Evolutionary conservation across 2,329 filamentous ascomycete species (phyloP).

Genomic region (Colletotrichum brevisporum): DNA sequence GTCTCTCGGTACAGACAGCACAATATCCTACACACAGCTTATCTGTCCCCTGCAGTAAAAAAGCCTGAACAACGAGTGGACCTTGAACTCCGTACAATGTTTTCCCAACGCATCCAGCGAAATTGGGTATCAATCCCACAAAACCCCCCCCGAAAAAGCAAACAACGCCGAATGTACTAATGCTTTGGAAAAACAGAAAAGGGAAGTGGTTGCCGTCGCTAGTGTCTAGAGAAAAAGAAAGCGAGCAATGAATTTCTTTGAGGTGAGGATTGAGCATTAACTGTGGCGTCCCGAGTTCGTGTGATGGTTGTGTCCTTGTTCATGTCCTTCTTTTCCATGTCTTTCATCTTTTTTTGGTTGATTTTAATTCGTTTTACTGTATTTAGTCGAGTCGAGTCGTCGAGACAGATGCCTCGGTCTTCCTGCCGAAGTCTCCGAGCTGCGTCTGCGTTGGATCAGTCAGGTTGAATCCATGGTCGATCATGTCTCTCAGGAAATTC

Average conservation of each 20-base stretch:
- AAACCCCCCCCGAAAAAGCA: neutral
- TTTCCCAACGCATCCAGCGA: slow-evolving; percentile 24
- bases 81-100: slow-evolving; percentile 26
- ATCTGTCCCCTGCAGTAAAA: neutral
- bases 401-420: slow-evolving; percentile 26
- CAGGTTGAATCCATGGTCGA: slow-evolving; percentile 32
- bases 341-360: slow-evolving; percentile 22
- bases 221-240: slow-evolving; percentile 24
- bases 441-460: slow-evolving; percentile 29
- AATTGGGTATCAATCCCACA: slow-evolving; percentile 40
- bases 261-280: neutral
- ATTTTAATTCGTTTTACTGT: slow-evolving; percentile 7
- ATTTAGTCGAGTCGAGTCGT: slow-evolving; percentile 28
- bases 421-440: slow-evolving; percentile 24
- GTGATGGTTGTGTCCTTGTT: slow-evolving; percentile 21
- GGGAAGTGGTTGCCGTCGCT: slow-evolving; percentile 31
- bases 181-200: slow-evolving; percentile 2
- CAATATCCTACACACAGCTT: slow-evolving; percentile 22
- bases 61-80: neutral
- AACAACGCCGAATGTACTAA: slow-evolving; percentile 26
- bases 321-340: slow-evolving; percentile 8
- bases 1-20: neutral
- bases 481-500: slow-evolving; percentile 33
- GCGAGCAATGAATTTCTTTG: neutral
- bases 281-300: slow-evolving; percentile 12